phyloP scores from a whole-genome alignment of 2,329 filamentous ascomycete species.

The Colletotrichum camelliae region DNA sequence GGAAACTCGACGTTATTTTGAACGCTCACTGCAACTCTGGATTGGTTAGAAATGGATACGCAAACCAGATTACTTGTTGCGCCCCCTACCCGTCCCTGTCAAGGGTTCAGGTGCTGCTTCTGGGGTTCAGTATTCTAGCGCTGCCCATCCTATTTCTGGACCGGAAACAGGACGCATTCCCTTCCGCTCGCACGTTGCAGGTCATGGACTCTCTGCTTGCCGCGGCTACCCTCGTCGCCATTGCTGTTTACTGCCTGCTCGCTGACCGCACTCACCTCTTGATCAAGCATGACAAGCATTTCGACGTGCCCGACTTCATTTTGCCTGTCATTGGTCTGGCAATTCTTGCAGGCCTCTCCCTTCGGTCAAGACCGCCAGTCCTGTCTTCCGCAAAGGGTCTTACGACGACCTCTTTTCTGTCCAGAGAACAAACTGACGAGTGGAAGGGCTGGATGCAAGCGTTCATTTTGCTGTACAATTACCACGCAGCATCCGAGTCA shows the following conservation, averaged over 20 bases:
- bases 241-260: conserved; percentile 51
- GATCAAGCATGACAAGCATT: conserved; percentile 55
- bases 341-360: conserved; percentile 25
- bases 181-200: conserved; percentile 28
- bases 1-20: conserved; percentile 55
- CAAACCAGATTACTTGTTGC: conserved; percentile 58
- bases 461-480: conserved; percentile 59
- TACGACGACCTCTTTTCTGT: conserved; percentile 35
- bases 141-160: conserved; percentile 12
- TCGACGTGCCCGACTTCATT: conserved; percentile 32
- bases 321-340: conserved; percentile 25
- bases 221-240: conserved; percentile 26
- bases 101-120: conserved; percentile 27
- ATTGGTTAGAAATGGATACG: conserved; percentile 38
- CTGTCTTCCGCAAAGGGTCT: not conserved
- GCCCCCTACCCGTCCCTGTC: conserved; percentile 42
- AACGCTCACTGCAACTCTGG: conserved; percentile 58
- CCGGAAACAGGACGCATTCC: conserved; percentile 13
- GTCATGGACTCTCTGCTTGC: conserved; percentile 30
- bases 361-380: not conserved
- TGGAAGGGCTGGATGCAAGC: conserved; percentile 72
- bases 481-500: conserved; percentile 52
- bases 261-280: conserved; percentile 61
- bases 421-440: conserved; percentile 64
- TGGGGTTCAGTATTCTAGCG: conserved; percentile 23